These are phyloP conservation scores for Dujonia santamariae DNA, from an alignment of 1,139 yeast species.

Conservation along the genomic window DNA sequence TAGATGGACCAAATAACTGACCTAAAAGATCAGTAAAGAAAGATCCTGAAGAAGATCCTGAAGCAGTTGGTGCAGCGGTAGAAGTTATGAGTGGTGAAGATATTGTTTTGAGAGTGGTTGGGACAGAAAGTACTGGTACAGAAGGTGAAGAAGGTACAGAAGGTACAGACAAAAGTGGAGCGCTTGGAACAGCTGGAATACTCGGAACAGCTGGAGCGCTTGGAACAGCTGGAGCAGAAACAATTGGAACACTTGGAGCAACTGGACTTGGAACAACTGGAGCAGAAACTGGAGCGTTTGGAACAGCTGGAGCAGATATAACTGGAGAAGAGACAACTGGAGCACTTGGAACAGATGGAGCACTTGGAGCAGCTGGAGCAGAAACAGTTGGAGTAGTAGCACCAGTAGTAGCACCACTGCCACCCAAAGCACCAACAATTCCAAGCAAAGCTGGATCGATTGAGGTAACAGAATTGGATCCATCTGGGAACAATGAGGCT, in stretches of 20 bases:
- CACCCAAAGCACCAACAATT: conserved; percentile 7
- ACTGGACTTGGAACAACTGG: conserved; percentile 4
- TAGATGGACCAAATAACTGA: conserved; percentile 6
- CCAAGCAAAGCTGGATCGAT: conserved; percentile 5
- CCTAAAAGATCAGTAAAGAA: conserved; percentile 5
- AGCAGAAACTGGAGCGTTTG: too few species aligned
- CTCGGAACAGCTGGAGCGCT: too few species aligned
- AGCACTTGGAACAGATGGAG: conserved; percentile 6
- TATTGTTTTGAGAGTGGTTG: too few species aligned
- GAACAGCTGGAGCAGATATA: not conserved
- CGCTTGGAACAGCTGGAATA: conserved; percentile 5
- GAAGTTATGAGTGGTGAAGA: too few species aligned
- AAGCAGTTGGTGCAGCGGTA: conserved; percentile 8
- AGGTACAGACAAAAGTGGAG: conserved; percentile 5
- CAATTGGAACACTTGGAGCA: conserved; percentile 6
- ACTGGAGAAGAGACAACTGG: conserved; percentile 6
- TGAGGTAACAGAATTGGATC: conserved; percentile 4
- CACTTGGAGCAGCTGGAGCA: not conserved
- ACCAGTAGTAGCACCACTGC: conserved; percentile 4
- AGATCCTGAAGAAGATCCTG: conserved; percentile 8
- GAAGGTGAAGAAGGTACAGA: too few species aligned
- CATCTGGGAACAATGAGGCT: conserved; percentile 6
- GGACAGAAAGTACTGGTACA: conserved; percentile 3
- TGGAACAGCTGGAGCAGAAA: conserved; percentile 6
- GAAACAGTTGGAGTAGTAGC: conserved; percentile 5